Conservation (phyloP, 129 eudicot species). For the Arctium lappa region DNA sequence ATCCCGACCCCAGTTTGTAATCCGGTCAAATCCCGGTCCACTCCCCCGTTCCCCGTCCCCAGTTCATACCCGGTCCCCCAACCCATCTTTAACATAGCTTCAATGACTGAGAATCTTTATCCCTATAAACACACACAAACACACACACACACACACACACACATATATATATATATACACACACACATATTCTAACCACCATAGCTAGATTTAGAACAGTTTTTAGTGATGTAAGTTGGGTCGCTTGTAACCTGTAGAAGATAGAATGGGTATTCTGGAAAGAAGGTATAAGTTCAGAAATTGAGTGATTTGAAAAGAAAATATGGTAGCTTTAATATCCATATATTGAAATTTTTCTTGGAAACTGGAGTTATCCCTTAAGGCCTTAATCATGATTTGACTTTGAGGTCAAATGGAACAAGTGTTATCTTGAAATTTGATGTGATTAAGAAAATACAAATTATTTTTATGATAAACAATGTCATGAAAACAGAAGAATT, state of each 20-base stretch:
- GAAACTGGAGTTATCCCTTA: background rate
- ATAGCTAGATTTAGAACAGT: background rate
- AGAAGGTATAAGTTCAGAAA: too few relatives aligned
- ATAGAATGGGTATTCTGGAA: background rate
- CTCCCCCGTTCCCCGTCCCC: too few relatives aligned
- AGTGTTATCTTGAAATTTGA: background rate
- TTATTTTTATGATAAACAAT: background rate
- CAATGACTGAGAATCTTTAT: background rate
- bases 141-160: too few relatives aligned
- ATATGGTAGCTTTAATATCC: background rate
- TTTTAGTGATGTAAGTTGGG: slow-evolving; percentile 1
- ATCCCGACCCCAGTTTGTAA: too few relatives aligned
- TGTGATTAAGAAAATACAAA: background rate
- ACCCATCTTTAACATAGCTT: background rate
- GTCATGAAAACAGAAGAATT: background rate
- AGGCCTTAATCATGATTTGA: background rate
- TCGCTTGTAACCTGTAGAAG: background rate
- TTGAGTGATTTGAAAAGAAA: background rate
- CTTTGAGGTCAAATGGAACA: background rate
- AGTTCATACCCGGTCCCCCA: too few relatives aligned
- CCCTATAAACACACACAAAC: background rate
- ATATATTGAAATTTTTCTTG: background rate
- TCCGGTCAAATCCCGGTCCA: too few relatives aligned
- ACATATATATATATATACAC: background rate
- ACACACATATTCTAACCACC: slow-evolving; percentile 1